Evolutionary conservation across 176 grass and related monocot genomes (phyloP), one percentile per base, ranked within the genome.

Genomic region (Cenchrus fungigraminus): DNA sequence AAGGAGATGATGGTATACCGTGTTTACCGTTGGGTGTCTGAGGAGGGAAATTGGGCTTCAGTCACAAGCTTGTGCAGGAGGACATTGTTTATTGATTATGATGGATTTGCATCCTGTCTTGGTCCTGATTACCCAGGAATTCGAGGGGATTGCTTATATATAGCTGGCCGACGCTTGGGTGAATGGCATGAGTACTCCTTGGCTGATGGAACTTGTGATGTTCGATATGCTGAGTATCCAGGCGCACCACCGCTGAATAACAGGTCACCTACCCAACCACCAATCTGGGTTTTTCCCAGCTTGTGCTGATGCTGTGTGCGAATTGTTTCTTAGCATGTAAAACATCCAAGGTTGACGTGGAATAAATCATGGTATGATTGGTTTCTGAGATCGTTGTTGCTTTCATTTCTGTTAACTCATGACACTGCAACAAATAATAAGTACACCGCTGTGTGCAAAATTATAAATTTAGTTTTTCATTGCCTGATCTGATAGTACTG

Each of bases 251-350:
- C 46, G 0, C 37, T 83, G 34, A 79, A 88, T 68, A 79, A 67
- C 29, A 28, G 58, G 67, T 76, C 75, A 19, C 51, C 79, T 68
- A 12, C 19, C 54, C 55, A 78, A 16, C 90, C 88, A 5, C 76
- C 75, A 0, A 84, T 92, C 86, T 95, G 88, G 93, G 88, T 95
- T 63, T 78, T 95, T n/a, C 93, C 93, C 53, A 95, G 88, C 83
- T 79, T 93, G 62, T 90, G 81, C 57, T 92, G 77, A 87, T 74
- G 82, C 51, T 22, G 60, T 9, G 29, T 88, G 54, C 71, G 14
- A 69, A 76, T 75, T 86, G 14, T 43, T 10, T 29, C 28, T 6
- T 1, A 75, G 49, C 54, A 53, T 78, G 28, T 82, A 74, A 16
- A 68, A 75, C 43, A 47, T 20, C 67, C 83, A 42, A 32, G 15